Base-by-base conservation (phyloP, 2,329 filamentous ascomycete species). In the Aureobasidium mangrovei region DNA sequence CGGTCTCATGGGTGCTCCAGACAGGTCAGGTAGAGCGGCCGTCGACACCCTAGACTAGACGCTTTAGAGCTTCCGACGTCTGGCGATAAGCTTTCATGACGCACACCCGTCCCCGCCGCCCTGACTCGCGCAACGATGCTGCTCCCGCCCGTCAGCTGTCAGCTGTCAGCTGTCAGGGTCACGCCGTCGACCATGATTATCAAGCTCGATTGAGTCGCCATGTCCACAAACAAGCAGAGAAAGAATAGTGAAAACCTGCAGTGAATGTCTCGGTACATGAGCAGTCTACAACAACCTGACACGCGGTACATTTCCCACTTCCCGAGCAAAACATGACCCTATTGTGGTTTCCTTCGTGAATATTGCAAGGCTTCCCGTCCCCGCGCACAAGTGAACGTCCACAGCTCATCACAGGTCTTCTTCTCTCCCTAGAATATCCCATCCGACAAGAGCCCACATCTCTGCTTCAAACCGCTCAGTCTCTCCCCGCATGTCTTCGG, bases 401-500 rank as follows among this genome's bases (percentile, higher is more conserved):
- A 35, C 6, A 35, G 7, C 6, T 35, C n/a, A 10, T 40, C n/a
- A 54, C 52, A 47, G 10, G 2, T 47, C 33, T 18, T 45, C 26
- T 57, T 58, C 44, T 35, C 28, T 28, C 47, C 49, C 33, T 3
- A 77, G 62, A 4, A 77, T 66, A 47, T 82, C 77, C 79, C 80
- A 83, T 0, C 80, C 80, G 5, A 83, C 61, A 52, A 82, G 61
- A 51, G 70, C 66, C 80, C 80, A 83, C 2, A 82, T 64, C 59
- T 81, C 75, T 54, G 72, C 71, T 52, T 73, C 71, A 59, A 80
- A 82, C 77, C 78, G 81, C 12, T 78, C 73, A 3, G 71, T 61
- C 4, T 74, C 69, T 12, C 67, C 61, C 29, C 74, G 67, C 4
- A 69, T 68, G 0, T 71, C 57, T 48, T 69, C 70, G 1, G 67